Base-by-base conservation (phyloP, 2,329 filamentous ascomycete species). In the Clonostachys rhizophaga region DNA sequence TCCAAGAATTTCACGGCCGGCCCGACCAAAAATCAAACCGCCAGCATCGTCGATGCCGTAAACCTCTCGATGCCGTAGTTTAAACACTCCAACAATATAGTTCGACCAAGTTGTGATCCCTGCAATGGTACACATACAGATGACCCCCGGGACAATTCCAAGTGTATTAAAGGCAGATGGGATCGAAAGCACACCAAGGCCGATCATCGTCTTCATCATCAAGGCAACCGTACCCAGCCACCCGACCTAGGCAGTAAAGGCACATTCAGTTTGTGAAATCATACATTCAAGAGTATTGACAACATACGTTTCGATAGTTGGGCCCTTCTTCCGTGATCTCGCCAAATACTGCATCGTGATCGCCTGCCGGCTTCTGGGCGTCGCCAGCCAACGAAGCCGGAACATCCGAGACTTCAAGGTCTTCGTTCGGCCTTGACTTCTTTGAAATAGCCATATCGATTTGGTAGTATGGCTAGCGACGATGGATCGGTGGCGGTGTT, bases 11-110 rank as follows among this genome's bases (percentile, higher is more conserved):
- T 71, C 70, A 4, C 69, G 65, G 2, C 75, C 74, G 5, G 67
- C 47, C 2, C 60, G 63, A 13, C 76, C 76, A 50, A 76, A 74
- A 14, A 79, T 63, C 36, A 76, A 58, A 4, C 54, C 53, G 17
- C 74, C 76, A 0, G 70, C 76, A 52, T 79, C 76, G 44, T 77
- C 76, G 46, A 80, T 76, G 34, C 73, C 69, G 53, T 80, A 79
- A 1, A 79, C 70, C 20, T 73, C 65, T 1, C 67, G 69, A 52
- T 80, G 76, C 8, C 60, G 60, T n/a, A 72, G 54, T 54, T 79
- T 79, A 61, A 79, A 79, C 13, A 63, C 57, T 6, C 72, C 74
- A 73, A 47, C 33, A 14, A 47, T 35, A 17, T 42, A 43, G 13
- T 24, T 34, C 6, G 45, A 16, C 40, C 47, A 49, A 13, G 44